A percentile compares a stretch with the other conserved stretches of the same genome.
phyloP scores from a whole-genome alignment of 106 monocot genomes.

The Iris macrosiphon region DNA sequence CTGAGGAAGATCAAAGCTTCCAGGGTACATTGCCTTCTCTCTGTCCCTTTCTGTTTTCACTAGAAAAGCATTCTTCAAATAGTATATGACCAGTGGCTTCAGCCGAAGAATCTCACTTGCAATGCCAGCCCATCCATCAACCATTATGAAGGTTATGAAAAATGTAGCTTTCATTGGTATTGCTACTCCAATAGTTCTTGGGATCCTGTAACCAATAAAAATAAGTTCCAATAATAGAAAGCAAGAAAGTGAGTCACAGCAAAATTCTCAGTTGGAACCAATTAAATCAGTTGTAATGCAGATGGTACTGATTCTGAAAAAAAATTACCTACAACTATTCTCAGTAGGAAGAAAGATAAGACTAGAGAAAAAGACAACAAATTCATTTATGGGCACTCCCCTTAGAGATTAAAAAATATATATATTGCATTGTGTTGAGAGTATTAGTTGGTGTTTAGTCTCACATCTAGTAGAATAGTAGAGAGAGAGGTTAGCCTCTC shows the following conservation, averaged over 20 bases:
- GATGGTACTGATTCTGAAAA: not conserved
- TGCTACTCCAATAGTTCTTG: conserved; percentile 75
- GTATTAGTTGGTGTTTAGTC: no score
- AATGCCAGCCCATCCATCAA: conserved; percentile 89
- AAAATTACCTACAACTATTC: not conserved
- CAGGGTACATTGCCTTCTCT: conserved; percentile 76
- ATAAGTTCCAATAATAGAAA: not conserved
- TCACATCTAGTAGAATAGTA: no score
- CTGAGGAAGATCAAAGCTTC: conserved; percentile 50
- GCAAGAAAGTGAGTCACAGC: not conserved
- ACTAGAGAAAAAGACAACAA: not conserved
- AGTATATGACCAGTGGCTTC: conserved; percentile 67
- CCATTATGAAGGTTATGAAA: conserved; percentile 94
- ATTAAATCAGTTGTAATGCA: no score
- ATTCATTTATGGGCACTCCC: not conserved
- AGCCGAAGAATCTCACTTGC: conserved; percentile 80
- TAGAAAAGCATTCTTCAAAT: conserved; percentile 74
- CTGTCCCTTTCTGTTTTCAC: conserved; percentile 91
- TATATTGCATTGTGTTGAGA: no score
- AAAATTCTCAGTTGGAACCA: no score
- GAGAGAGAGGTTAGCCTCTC: no score
- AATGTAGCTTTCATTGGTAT: conserved; percentile 99
- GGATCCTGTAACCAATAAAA: conserved; percentile 51
- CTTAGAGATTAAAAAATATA: no score
- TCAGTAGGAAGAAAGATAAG: not conserved